Percentiles rank a stretch among this genome's conserved stretches.
These are phyloP conservation scores for Phytopythium cucurbitacearum DNA, from an alignment of 352 stramenopile species.

Conservation along the genomic window DNA sequence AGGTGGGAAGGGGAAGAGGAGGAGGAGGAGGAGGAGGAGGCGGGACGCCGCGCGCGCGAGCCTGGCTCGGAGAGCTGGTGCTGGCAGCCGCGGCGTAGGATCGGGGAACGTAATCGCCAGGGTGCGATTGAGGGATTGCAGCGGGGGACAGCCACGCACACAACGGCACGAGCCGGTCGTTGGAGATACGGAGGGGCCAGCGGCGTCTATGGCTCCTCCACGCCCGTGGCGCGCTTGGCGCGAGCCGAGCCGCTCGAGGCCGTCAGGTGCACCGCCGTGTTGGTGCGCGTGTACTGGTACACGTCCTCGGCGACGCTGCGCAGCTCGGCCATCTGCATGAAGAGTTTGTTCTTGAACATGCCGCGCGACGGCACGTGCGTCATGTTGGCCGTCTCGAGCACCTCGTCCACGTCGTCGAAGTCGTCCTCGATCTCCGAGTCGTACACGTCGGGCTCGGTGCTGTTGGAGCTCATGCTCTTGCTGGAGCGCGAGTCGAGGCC, in stretches of 20 bases:
- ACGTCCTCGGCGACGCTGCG: constrained; percentile 36
- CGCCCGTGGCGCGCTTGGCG: constrained; percentile 1
- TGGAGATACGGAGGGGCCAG: no score
- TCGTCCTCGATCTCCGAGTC: constrained; percentile 22
- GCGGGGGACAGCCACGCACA: no score
- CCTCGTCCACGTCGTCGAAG: constrained; percentile 33
- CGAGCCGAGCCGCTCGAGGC: constrained; percentile 5
- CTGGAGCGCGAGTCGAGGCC: constrained; percentile 5
- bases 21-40: no score
- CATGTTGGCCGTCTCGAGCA: constrained; percentile 38
- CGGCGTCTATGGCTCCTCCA: neutral
- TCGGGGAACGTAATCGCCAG: no score
- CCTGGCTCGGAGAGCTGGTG: no score
- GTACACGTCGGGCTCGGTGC: neutral
- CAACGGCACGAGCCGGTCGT: no score
- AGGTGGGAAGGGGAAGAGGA: no score
- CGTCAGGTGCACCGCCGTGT: constrained; percentile 31
- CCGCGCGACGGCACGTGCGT: constrained; percentile 23
- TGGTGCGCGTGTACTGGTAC: constrained; percentile 46
- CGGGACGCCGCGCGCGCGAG: no score
- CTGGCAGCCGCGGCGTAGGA: no score
- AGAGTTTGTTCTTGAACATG: constrained; percentile 27
- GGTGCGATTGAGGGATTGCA: no score
- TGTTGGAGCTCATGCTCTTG: constrained; percentile 1
- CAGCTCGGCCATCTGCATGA: constrained; percentile 45